A percentile compares a stretch with the other conserved stretches of the same genome.
phyloP scores from a whole-genome alignment of 1,284 basidiomycete species.

The Sporisorium sorghi region DNA sequence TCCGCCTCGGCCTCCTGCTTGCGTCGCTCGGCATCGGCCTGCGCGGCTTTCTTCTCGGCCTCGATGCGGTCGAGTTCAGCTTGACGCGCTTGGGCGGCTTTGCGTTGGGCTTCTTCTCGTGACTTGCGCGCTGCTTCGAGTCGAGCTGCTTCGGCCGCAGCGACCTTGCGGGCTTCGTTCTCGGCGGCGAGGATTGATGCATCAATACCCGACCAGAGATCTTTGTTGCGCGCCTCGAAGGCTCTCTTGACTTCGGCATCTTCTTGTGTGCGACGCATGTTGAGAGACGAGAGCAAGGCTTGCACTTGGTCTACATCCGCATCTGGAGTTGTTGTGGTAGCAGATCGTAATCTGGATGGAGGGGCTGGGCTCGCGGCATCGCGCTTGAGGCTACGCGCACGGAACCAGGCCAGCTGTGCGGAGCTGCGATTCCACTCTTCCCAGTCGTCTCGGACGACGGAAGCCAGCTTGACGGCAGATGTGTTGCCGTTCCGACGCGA shows the following conservation, averaged over 20 bases:
- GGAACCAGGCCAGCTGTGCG: constrained; percentile 27
- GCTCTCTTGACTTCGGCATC: constrained; percentile 56
- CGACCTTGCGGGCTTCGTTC: constrained; percentile 40
- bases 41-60: constrained; percentile 54
- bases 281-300: constrained; percentile 51
- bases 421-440: constrained; percentile 52
- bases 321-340: constrained; percentile 7
- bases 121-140: constrained; percentile 52
- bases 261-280: constrained; percentile 50
- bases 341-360: constrained; percentile 11
- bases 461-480: constrained; percentile 22
- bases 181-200: constrained; percentile 61
- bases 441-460: constrained; percentile 37
- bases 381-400: constrained; percentile 12
- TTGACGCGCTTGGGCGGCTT: constrained; percentile 53
- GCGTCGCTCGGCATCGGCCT: constrained; percentile 37
- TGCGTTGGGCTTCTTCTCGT: constrained; percentile 60
- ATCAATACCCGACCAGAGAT: constrained; percentile 66
- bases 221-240: constrained; percentile 62
- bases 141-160: constrained; percentile 55
- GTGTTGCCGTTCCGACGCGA: constrained; percentile 5
- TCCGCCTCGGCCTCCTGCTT: constrained; percentile 38
- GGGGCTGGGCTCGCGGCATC: not conserved
- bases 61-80: constrained; percentile 57
- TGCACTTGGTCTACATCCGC: constrained; percentile 57